phyloP scores from a whole-genome alignment of 2,329 filamentous ascomycete species.

The Aureobasidium sp. region DNA sequence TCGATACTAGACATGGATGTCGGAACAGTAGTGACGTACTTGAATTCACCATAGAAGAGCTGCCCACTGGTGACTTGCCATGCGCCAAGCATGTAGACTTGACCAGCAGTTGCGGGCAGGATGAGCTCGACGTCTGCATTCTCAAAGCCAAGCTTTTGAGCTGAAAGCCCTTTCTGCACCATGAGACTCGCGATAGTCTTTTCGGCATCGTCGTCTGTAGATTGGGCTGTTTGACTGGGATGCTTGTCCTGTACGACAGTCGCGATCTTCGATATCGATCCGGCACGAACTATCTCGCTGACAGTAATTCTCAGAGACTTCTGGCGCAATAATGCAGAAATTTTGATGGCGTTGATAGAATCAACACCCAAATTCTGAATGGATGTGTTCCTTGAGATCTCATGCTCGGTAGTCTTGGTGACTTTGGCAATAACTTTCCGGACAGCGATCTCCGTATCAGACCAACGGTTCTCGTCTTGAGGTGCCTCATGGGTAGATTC shows the following conservation, averaged over 20 bases:
- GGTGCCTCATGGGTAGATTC: background rate
- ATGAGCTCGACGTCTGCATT: slow-evolving; percentile 46
- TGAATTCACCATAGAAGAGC: slow-evolving; percentile 70
- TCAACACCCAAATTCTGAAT: slow-evolving; percentile 84
- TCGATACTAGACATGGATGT: slow-evolving; percentile 40
- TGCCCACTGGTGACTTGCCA: slow-evolving; percentile 63
- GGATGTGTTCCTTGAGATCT: slow-evolving; percentile 55
- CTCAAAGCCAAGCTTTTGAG: slow-evolving; percentile 32
- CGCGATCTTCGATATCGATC: slow-evolving; percentile 60
- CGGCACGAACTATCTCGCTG: slow-evolving; percentile 61
- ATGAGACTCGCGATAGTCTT: slow-evolving; percentile 18
- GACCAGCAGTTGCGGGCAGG: slow-evolving; percentile 67
- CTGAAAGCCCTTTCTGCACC: slow-evolving; percentile 9
- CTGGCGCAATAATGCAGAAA: slow-evolving; percentile 62
- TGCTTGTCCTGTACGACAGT: slow-evolving; percentile 24
- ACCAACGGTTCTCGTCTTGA: slow-evolving; percentile 23
- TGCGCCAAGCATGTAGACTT: slow-evolving; percentile 70
- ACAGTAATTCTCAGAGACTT: slow-evolving; percentile 57
- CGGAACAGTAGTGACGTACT: slow-evolving; percentile 45
- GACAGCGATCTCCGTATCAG: slow-evolving; percentile 34
- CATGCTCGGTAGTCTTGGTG: slow-evolving; percentile 51
- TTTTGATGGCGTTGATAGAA: slow-evolving; percentile 86
- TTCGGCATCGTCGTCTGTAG: background rate
- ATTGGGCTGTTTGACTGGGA: background rate
- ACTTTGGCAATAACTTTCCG: slow-evolving; percentile 46